A percentile compares a stretch with the other conserved stretches of the same genome.
phyloP scores from a whole-genome alignment of 2,329 filamentous ascomycete species.

The Pestalotiopsis sp. region DNA sequence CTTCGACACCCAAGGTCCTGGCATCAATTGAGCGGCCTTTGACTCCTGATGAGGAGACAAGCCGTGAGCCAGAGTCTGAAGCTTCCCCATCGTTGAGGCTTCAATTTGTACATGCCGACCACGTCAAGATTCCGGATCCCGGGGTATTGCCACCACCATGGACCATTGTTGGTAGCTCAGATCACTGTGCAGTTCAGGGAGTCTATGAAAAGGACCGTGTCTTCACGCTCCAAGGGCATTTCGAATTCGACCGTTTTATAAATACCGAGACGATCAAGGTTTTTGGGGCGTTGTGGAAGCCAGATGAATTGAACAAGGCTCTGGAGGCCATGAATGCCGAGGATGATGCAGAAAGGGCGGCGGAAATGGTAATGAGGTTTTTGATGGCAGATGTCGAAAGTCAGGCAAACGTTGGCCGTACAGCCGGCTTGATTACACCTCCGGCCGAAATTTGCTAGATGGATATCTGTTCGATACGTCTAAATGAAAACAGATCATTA shows the following conservation, averaged over 20 bases:
- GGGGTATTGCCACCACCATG: conserved; percentile 13
- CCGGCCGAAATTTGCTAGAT: not conserved
- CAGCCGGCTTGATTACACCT: not conserved
- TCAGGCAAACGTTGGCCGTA: not conserved
- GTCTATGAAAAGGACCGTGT: conserved; percentile 35
- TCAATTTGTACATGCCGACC: conserved; percentile 37
- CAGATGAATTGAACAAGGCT: not conserved
- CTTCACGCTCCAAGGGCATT: conserved; percentile 40
- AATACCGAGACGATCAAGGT: conserved; percentile 30
- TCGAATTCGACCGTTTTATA: conserved; percentile 40
- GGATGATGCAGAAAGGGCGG: conserved; percentile 12
- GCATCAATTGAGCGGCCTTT: not conserved
- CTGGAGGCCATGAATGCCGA: conserved; percentile 8
- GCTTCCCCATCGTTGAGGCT: conserved; percentile 22
- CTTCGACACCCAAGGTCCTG: not conserved
- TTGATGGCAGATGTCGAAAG: not conserved
- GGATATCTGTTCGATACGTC: not conserved
- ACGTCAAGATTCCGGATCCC: conserved; percentile 17
- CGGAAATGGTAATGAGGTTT: conserved; percentile 11
- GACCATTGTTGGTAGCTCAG: conserved; percentile 19
- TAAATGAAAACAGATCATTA: too few species aligned
- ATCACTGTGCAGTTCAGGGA: conserved; percentile 36
- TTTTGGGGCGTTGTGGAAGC: conserved; percentile 12
- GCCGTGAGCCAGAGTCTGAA: not conserved
- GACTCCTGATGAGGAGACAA: not conserved